Conservation (phyloP, 83 land plant species). For the Larix sibirica region DNA sequence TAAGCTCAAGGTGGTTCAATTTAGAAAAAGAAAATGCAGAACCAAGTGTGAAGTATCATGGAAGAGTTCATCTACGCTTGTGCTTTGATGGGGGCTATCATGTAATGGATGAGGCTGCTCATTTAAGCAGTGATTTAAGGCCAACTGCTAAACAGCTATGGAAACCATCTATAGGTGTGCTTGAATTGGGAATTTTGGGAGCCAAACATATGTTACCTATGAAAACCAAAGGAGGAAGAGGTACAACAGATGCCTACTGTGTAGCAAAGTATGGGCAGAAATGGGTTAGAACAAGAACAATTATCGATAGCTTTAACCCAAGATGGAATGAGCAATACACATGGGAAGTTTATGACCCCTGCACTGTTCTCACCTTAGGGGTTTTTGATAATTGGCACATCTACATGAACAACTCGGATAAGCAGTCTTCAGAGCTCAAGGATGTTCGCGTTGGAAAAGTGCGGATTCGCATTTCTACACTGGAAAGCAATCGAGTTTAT, state of each 20-base stretch:
- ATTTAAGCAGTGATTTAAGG: constrained; percentile 79
- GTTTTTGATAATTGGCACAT: constrained; percentile 95
- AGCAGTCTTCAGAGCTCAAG: constrained; percentile 17
- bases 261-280: constrained; percentile 96
- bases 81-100: constrained; percentile 96
- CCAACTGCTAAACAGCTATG: constrained; percentile 94
- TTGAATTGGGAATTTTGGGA: constrained; percentile 89
- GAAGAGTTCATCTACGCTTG: constrained; percentile 51
- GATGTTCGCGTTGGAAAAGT: constrained; percentile 81
- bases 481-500: constrained; percentile 78
- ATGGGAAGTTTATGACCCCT: constrained; percentile 95
- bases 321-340: constrained; percentile 98
- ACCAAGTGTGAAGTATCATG: constrained; percentile 33
- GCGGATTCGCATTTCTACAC: constrained; percentile 79
- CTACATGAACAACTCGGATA: constrained; percentile 21
- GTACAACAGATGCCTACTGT: constrained; percentile 92
- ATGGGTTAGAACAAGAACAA: constrained; percentile 93
- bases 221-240: constrained; percentile 77
- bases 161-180: constrained; percentile 76
- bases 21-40: constrained; percentile 36
- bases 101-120: constrained; percentile 92
- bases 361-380: constrained; percentile 87
- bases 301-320: constrained; percentile 83
- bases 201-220: constrained; percentile 81
- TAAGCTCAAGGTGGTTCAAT: constrained; percentile 58